A percentile compares a stretch with the other conserved stretches of the same genome.
Conservation (phyloP, 2,329 filamentous ascomycete species). For the Colletotrichum sp. region DNA sequence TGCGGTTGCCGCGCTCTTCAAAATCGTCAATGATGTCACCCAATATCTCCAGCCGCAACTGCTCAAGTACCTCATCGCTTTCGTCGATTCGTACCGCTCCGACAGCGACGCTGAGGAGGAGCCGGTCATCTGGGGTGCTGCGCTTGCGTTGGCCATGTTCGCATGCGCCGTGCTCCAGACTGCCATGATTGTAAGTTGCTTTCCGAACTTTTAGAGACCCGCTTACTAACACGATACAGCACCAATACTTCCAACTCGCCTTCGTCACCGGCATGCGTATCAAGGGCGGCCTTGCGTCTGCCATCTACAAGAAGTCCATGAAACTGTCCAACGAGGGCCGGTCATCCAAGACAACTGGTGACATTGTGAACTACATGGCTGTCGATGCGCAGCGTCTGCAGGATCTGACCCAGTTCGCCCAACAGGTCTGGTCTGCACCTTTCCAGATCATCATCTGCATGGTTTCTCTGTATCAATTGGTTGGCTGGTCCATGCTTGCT, state of each 20-base stretch:
- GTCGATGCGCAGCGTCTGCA: slow-evolving; percentile 95
- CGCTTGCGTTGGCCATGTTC: slow-evolving; percentile 94
- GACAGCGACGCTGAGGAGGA: slow-evolving; percentile 60
- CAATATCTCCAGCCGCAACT: slow-evolving; percentile 93
- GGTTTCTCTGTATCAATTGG: slow-evolving; percentile 92
- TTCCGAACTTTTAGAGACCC: background rate
- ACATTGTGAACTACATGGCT: slow-evolving; percentile 99
- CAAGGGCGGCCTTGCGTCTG: slow-evolving; percentile 86
- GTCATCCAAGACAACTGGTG: slow-evolving; percentile 86
- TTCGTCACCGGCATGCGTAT: slow-evolving; percentile 98
- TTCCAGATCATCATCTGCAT: slow-evolving; percentile 97
- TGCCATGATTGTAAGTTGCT: slow-evolving; percentile 64
- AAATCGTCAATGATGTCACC: slow-evolving; percentile 83
- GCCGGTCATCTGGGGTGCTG: slow-evolving; percentile 81
- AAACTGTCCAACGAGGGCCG: slow-evolving; percentile 92
- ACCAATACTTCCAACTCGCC: slow-evolving; percentile 96
- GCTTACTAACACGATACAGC: slow-evolving; percentile 38
- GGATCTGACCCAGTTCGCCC: slow-evolving; percentile 92
- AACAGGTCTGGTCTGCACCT: slow-evolving; percentile 94
- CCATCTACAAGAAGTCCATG: slow-evolving; percentile 92
- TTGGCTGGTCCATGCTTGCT: slow-evolving; percentile 94
- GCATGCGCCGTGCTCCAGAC: slow-evolving; percentile 85
- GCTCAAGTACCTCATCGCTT: slow-evolving; percentile 81
- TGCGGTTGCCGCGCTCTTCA: slow-evolving; percentile 81
- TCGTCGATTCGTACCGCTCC: slow-evolving; percentile 73